A percentile compares a stretch with the other conserved stretches of the same genome.
phyloP scores from a whole-genome alignment of 306 rosid genomes.

The Castanopsis chinensis region DNA sequence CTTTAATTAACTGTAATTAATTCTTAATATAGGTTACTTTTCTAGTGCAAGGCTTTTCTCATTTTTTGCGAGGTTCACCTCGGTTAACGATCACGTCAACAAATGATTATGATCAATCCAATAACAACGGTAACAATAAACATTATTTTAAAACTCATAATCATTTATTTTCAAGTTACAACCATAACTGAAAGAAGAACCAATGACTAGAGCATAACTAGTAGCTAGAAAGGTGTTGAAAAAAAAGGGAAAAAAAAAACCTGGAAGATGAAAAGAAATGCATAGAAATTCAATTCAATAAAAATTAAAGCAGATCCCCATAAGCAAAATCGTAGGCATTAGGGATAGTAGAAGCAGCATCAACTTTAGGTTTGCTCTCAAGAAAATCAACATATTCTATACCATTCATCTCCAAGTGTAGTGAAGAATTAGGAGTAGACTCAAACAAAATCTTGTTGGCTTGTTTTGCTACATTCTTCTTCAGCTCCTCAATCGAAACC shows the following conservation, averaged over 20 bases:
- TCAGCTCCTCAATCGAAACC: slow-evolving; percentile 50
- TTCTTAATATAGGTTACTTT: no score
- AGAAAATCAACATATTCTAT: slow-evolving; percentile 16
- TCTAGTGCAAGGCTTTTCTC: no score
- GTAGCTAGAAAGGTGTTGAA: no score
- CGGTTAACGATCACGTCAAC: no score
- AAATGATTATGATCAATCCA: no score
- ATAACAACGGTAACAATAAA: no score
- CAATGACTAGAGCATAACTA: no score
- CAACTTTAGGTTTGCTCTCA: slow-evolving; percentile 23
- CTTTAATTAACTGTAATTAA: no score
- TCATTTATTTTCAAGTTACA: no score
- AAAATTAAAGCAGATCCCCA: slow-evolving; percentile 24
- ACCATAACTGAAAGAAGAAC: no score
- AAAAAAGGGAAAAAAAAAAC: background rate
- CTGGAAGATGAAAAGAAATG: background rate
- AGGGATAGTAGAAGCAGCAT: slow-evolving; percentile 19
- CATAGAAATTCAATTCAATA: background rate
- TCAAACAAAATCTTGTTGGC: slow-evolving; percentile 35
- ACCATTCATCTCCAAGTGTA: slow-evolving; percentile 14
- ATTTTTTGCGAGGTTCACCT: no score
- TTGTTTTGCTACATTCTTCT: slow-evolving; percentile 41
- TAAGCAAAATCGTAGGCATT: slow-evolving; percentile 37
- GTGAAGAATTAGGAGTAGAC: slow-evolving; percentile 1
- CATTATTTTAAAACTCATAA: no score